Base-by-base conservation (phyloP, 352 stramenopile species). In the Pythium utonaiense region DNA sequence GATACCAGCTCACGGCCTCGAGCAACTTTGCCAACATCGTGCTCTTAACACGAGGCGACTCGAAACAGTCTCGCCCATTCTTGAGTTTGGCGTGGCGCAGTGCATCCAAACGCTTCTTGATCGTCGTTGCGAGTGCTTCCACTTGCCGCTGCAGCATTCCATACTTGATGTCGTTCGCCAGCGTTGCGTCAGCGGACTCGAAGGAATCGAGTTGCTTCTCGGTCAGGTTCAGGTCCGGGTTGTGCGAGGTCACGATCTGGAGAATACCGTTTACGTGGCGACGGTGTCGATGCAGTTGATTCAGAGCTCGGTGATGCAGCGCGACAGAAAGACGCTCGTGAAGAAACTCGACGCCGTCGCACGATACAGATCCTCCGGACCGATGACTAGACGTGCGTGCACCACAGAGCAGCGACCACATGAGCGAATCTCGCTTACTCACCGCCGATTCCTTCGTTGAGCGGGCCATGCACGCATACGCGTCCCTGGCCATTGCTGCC, bases 121-220 rank as follows among this genome's bases (percentile, higher is more conserved):
- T 63, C 9, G 65, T 82, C n/a, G 71, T 62, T 17, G 66, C 62
- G 0, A 95, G 64, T 41, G 75, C 55, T 10, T 82, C 73, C 14
- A 88, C 67, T 42, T 95, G 85, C 21, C 81, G 71, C 4, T 64
- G 38, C n/a, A 95, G 58, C 40, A 87, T 66, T 19, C 64, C 77
- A 60, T 89, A 87, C 72, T 89, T 92, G 36, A 93, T 75, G 45
- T 95, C 83, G 59, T 88, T 83, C 1, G 65, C 73, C 31, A 95
- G 66, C 80, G 92, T 90, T 1, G 73, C 73, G 33, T 86, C 70
- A 4, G 78, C 77, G 13, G 64, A 73, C 53, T 92, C 81, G 30
- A 95, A 91, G 54, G 85, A 90, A 58, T 92, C 83, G 6, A 95
- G 72, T 53, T 95, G 83, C 48, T 85, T 78, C 57, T 91, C 82